Conservation (phyloP, 768 basidiomycete species). For the Wakefieldia striispora region DNA sequence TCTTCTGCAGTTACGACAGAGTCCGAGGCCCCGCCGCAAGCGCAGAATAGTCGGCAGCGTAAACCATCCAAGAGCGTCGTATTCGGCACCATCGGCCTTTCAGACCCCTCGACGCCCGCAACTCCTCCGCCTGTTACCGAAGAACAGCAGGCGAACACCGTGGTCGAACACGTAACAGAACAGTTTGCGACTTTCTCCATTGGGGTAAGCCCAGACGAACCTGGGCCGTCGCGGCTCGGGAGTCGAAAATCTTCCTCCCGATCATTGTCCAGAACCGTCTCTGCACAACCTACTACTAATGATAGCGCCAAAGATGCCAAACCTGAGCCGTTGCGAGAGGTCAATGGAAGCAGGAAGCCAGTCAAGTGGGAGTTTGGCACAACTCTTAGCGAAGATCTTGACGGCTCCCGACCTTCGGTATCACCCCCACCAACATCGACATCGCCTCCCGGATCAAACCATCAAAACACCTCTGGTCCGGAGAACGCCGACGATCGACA, state of each 20-base stretch:
- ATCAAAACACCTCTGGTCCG: not conserved
- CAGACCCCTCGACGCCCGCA: conserved; percentile 18
- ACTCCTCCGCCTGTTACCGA: not conserved
- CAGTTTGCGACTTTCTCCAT: conserved; percentile 42
- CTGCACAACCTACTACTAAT: not conserved
- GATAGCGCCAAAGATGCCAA: conserved; percentile 1
- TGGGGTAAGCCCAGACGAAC: conserved; percentile 41
- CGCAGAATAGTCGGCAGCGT: conserved; percentile 6
- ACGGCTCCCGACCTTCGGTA: not conserved
- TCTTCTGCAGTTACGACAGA: conserved; percentile 16
- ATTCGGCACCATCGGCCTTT: conserved; percentile 50
- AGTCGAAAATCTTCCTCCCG: conserved; percentile 27
- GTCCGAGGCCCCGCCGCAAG: not conserved
- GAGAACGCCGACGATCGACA: conserved; percentile 1
- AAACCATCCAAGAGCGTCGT: conserved; percentile 35
- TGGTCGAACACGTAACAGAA: conserved; percentile 23
- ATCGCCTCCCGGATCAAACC: not conserved
- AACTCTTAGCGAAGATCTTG: conserved; percentile 22
- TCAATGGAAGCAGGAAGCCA: conserved; percentile 13
- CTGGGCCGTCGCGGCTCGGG: conserved; percentile 24
- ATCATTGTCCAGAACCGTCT: conserved; percentile 13
- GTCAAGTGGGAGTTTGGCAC: conserved; percentile 62
- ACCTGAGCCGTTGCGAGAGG: conserved; percentile 1
- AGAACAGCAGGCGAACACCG: conserved; percentile 9
- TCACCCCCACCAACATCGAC: not conserved